phyloP scores from a whole-genome alignment of 768 basidiomycete species.

The Hysterangium stoloniferum region DNA sequence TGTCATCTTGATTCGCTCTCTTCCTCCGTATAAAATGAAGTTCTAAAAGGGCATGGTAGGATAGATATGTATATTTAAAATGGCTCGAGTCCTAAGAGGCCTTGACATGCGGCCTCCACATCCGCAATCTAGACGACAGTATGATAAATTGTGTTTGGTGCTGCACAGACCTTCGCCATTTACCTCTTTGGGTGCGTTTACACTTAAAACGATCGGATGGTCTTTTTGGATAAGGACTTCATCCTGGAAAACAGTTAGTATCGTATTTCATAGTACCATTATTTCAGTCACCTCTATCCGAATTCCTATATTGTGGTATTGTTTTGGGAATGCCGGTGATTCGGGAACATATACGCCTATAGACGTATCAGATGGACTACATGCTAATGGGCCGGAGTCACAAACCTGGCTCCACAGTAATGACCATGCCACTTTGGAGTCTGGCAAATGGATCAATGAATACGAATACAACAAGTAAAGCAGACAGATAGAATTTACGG shows the following conservation, averaged over 20 bases:
- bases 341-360: slow-evolving; percentile 85
- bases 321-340: slow-evolving; percentile 66
- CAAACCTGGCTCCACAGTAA: slow-evolving; percentile 83
- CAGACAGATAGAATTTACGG: slow-evolving; percentile 32
- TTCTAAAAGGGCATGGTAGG: too few species aligned
- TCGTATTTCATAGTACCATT: slow-evolving; percentile 10
- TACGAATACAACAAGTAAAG: neutral
- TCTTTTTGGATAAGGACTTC: slow-evolving; percentile 64
- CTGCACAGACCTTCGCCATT: slow-evolving; percentile 7
- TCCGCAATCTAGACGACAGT: slow-evolving; percentile 22
- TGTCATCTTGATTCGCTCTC: neutral
- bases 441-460: slow-evolving; percentile 29
- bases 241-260: slow-evolving; percentile 38
- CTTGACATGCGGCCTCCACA: slow-evolving; percentile 30
- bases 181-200: slow-evolving; percentile 79
- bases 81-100: slow-evolving; percentile 16
- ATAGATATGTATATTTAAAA: too few species aligned
- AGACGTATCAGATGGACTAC: slow-evolving; percentile 3
- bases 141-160: slow-evolving; percentile 1
- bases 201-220: slow-evolving; percentile 55
- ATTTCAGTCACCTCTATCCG: slow-evolving; percentile 67
- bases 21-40: too few species aligned
- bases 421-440: slow-evolving; percentile 77
- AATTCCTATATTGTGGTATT: slow-evolving; percentile 87
- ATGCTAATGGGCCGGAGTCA: neutral